Conservation (phyloP, 2,329 filamentous ascomycete species). For the Didymella pinodella region DNA sequence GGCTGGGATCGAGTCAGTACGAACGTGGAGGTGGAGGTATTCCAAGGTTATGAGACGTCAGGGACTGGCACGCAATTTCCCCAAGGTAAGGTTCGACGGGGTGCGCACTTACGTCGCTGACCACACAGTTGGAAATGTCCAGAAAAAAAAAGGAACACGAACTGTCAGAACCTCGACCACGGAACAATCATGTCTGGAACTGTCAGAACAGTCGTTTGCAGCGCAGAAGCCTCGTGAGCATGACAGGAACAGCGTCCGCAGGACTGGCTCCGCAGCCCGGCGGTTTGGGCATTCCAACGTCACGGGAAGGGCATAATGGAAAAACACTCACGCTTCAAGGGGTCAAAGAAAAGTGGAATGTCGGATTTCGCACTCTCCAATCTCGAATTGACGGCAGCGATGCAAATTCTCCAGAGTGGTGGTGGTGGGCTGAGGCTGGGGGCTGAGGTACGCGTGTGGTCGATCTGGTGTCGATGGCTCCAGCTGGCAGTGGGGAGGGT, state of each 20-base stretch:
- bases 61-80: slow-evolving; percentile 23
- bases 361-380: neutral
- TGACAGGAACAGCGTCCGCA: slow-evolving; percentile 23
- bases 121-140: slow-evolving; percentile 9
- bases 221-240: slow-evolving; percentile 20
- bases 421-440: slow-evolving; percentile 1
- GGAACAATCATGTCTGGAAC: slow-evolving; percentile 21
- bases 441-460: slow-evolving; percentile 7
- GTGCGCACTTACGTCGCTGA: slow-evolving; percentile 14
- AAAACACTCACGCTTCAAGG: slow-evolving; percentile 22
- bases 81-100: slow-evolving; percentile 20
- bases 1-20: slow-evolving; percentile 24
- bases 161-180: slow-evolving; percentile 26
- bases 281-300: slow-evolving; percentile 21
- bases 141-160: slow-evolving; percentile 21
- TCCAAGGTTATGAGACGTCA: slow-evolving; percentile 21
- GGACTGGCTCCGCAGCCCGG: slow-evolving; percentile 24
- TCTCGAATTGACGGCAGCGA: neutral
- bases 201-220: slow-evolving; percentile 22
- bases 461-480: slow-evolving; percentile 6
- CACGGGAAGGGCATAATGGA: slow-evolving; percentile 3
- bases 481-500: neutral
- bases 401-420: slow-evolving; percentile 4
- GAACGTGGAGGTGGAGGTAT: slow-evolving; percentile 17
- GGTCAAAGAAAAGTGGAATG: neutral